Percentiles rank a stretch among this genome's conserved stretches.
Conservation (phyloP, 805 yeast species). For the Monosporozyma yasuniensis region DNA sequence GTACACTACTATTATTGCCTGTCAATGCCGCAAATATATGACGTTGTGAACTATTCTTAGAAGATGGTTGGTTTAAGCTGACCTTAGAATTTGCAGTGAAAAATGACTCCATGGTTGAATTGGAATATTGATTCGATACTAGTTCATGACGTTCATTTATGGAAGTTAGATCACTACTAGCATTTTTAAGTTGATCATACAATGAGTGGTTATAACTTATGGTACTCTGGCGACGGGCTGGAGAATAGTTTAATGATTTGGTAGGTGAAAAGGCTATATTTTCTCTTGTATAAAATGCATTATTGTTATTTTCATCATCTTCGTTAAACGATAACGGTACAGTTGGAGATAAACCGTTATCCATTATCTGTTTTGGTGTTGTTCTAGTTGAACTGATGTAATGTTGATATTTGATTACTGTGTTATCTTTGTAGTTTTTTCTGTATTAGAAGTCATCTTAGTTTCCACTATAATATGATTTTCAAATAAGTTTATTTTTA, state of each 20-base stretch:
- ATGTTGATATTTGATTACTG: neutral
- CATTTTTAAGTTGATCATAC: neutral
- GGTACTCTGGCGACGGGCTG: neutral
- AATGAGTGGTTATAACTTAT: neutral
- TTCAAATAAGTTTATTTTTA: no score
- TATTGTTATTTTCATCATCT: neutral
- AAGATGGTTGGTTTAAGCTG: neutral
- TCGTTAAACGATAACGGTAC: constrained; percentile 5
- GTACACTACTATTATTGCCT: neutral
- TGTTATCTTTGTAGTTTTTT: no score
- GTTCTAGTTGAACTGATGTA: no score
- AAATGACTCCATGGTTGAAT: neutral
- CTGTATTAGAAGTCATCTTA: no score
- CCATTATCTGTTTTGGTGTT: no score
- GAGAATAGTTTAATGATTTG: constrained; percentile 5
- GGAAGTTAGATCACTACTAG: neutral
- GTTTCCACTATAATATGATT: no score
- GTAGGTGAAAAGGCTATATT: constrained; percentile 11
- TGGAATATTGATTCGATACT: neutral
- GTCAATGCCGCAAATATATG: constrained; percentile 1
- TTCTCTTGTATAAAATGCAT: neutral
- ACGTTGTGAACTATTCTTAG: neutral
- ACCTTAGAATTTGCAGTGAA: neutral
- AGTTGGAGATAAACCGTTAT: constrained; percentile 2
- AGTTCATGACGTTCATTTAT: neutral